These are phyloP conservation scores for Phytophthora idaei DNA, from an alignment of 352 stramenopile genomes.

Conservation along the genomic window DNA sequence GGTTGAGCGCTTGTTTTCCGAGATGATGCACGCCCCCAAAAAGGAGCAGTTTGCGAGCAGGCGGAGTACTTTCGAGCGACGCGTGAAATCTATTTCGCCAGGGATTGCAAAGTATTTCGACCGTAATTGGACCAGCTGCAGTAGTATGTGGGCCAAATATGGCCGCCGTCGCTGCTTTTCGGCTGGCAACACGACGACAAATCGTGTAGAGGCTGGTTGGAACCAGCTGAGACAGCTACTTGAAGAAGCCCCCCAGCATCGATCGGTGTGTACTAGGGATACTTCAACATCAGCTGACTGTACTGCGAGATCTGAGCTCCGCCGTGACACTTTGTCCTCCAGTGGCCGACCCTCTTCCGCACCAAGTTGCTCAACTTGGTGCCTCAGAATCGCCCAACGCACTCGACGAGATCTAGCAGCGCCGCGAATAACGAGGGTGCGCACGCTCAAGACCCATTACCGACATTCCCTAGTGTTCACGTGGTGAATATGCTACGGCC, in stretches of 20 bases:
- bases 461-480: no score
- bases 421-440: no score
- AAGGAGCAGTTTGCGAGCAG: background rate
- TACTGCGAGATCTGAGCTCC: background rate
- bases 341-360: no score
- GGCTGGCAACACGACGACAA: background rate
- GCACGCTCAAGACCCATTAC: no score
- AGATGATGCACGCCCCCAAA: background rate
- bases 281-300: background rate
- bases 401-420: no score
- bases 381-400: no score
- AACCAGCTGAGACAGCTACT: background rate
- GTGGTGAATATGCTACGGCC: no score
- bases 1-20: background rate
- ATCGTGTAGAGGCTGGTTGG: background rate
- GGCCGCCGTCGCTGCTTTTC: background rate
- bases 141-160: background rate
- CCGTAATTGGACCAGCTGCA: background rate
- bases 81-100: background rate
- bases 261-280: background rate
- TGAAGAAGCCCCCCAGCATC: background rate
- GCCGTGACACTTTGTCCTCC: no score
- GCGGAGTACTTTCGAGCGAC: background rate
- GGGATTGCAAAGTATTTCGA: background rate
- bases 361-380: no score